Conservation (phyloP, 2,329 filamentous ascomycete species). For the Curvularia lunata region DNA sequence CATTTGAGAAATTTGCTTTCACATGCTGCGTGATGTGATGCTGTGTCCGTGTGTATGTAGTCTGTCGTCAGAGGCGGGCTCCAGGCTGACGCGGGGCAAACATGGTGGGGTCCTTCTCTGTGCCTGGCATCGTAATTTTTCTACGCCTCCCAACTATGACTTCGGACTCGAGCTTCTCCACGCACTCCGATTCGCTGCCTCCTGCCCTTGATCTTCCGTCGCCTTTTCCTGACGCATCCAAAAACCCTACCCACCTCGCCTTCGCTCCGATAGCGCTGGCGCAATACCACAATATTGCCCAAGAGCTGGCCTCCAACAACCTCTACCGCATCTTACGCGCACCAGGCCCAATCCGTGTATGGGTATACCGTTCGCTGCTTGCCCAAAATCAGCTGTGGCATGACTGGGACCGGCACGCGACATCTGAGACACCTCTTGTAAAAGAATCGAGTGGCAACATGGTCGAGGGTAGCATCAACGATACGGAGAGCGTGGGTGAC, state of each 20-base stretch:
- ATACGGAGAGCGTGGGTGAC: slow-evolving; percentile 18
- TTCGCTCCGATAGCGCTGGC: slow-evolving; percentile 33
- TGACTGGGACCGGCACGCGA: slow-evolving; percentile 23
- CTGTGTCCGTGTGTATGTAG: not conserved
- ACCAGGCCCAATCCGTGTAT: slow-evolving; percentile 36
- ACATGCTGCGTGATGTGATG: not conserved
- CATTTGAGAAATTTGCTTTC: not conserved
- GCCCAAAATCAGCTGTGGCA: slow-evolving; percentile 31
- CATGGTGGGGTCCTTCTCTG: slow-evolving; percentile 8
- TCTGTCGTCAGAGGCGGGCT: not conserved
- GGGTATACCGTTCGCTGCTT: slow-evolving; percentile 35
- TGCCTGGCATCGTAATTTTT: slow-evolving; percentile 13
- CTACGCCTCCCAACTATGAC: slow-evolving; percentile 14
- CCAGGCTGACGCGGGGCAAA: slow-evolving; percentile 1
- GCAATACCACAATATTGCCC: slow-evolving; percentile 31
- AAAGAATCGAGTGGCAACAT: slow-evolving; percentile 5
- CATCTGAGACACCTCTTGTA: slow-evolving; percentile 9
- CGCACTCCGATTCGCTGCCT: slow-evolving; percentile 14
- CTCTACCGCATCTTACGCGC: slow-evolving; percentile 34
- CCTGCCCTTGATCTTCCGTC: slow-evolving; percentile 4
- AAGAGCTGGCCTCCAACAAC: slow-evolving; percentile 35
- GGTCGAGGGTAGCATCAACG: slow-evolving; percentile 16
- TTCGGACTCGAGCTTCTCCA: slow-evolving; percentile 15
- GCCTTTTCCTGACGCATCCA: slow-evolving; percentile 11
- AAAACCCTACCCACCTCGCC: slow-evolving; percentile 18